These are phyloP conservation scores for Psidium guajava DNA, from an alignment of 345 rosid species.

Conservation along the genomic window DNA sequence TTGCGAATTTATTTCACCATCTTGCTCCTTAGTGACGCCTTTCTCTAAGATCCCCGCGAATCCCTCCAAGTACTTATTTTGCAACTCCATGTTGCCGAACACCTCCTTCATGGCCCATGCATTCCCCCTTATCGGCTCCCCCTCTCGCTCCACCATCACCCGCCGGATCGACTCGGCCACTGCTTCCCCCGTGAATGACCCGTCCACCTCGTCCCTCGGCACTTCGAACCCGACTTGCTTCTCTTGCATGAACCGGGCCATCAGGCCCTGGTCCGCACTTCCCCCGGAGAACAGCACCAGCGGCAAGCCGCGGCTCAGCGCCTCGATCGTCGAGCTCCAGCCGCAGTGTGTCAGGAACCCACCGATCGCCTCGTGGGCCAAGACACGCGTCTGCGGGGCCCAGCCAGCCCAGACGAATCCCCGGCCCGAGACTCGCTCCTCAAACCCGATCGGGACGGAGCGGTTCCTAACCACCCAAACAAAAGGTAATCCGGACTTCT, in stretches of 20 bases:
- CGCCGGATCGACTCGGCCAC: slow-evolving; percentile 3
- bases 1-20: not conserved
- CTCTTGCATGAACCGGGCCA: not conserved
- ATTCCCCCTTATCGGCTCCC: not conserved
- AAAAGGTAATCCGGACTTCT: slow-evolving; percentile 5
- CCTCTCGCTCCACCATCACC: slow-evolving; percentile 5
- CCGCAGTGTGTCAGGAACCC: slow-evolving; percentile 18
- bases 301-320: not conserved
- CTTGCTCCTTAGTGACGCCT: not conserved
- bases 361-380: slow-evolving; percentile 6
- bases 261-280: slow-evolving; percentile 9
- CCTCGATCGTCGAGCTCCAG: slow-evolving; percentile 12
- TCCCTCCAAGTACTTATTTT: not conserved
- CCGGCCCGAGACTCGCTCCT: not conserved
- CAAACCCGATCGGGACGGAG: not conserved
- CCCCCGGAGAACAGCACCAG: slow-evolving; percentile 2
- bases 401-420: slow-evolving; percentile 7
- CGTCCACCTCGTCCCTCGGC: slow-evolving; percentile 4
- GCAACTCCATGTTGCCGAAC: not conserved
- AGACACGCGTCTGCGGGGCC: slow-evolving; percentile 8
- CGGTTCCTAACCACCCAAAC: slow-evolving; percentile 7
- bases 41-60: not conserved
- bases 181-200: not conserved
- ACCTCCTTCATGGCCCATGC: slow-evolving; percentile 8
- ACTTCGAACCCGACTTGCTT: slow-evolving; percentile 10